Percentiles rank a stretch among this genome's conserved stretches.
phyloP scores from a whole-genome alignment of 148 eudicot species.

The Silene uniflora region DNA sequence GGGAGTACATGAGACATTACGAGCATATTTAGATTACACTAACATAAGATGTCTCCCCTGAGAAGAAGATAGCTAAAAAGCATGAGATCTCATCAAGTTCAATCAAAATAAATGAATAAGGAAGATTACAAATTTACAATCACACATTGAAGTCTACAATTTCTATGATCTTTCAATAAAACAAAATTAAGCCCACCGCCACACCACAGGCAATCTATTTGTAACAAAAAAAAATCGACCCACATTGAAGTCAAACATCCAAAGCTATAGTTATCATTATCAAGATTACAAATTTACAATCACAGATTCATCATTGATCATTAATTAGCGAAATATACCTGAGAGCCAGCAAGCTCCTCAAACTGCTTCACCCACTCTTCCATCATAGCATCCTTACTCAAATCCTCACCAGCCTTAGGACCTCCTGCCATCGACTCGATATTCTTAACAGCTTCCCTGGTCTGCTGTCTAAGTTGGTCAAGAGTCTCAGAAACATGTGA shows the following conservation, averaged over 20 bases:
- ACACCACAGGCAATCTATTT: too few relatives aligned
- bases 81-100: too few relatives aligned
- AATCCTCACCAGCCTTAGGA: constrained; percentile 40
- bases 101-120: too few relatives aligned
- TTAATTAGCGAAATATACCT: constrained; percentile 34
- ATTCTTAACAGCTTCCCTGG: constrained; percentile 81
- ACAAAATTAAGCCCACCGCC: not conserved
- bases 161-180: not conserved
- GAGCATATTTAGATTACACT: too few relatives aligned
- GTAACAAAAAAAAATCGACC: not conserved
- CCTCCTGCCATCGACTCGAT: constrained; percentile 57
- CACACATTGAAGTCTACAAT: too few relatives aligned
- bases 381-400: constrained; percentile 60
- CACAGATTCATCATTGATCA: not conserved
- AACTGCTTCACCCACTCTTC: constrained; percentile 96
- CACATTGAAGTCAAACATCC: not conserved
- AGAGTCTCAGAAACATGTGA: constrained; percentile 85
- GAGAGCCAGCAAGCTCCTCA: constrained; percentile 81
- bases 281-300: not conserved
- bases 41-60: too few relatives aligned
- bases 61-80: too few relatives aligned
- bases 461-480: constrained; percentile 86
- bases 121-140: too few relatives aligned
- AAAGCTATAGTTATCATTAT: not conserved
- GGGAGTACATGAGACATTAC: too few relatives aligned